Percentiles rank a stretch among this genome's conserved stretches.
These are phyloP conservation scores for Talaromyces atroroseus DNA, from an alignment of 2,329 filamentous ascomycete species.

Conservation along the genomic window DNA sequence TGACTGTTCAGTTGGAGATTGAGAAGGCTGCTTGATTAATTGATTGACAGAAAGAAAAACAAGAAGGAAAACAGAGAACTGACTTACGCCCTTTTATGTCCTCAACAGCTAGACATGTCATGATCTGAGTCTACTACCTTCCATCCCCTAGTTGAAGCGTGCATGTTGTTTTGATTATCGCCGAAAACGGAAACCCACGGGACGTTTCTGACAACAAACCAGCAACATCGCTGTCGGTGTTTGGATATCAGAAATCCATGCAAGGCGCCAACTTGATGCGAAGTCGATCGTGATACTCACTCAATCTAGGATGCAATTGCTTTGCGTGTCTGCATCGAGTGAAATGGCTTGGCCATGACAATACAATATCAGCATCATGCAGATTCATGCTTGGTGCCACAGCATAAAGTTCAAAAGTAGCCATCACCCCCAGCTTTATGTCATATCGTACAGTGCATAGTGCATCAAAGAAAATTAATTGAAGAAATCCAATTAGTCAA, in stretches of 20 bases:
- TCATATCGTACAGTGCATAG: neutral
- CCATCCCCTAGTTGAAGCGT: neutral
- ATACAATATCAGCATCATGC: neutral
- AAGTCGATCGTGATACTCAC: neutral
- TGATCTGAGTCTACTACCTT: too few relatives aligned
- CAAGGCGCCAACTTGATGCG: neutral
- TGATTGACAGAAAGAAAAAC: neutral
- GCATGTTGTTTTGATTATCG: neutral
- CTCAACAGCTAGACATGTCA: neutral
- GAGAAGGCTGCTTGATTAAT: neutral
- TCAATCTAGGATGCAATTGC: neutral
- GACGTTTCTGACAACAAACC: neutral
- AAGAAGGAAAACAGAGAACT: neutral
- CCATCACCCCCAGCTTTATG: neutral
- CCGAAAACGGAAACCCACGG: neutral
- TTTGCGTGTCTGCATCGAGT: too few relatives aligned
- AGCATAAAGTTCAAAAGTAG: neutral
- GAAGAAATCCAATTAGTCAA: neutral
- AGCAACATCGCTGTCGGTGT: too few relatives aligned
- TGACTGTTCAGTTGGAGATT: slow-evolving; percentile 1
- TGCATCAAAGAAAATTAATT: neutral
- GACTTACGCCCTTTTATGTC: slow-evolving; percentile 12
- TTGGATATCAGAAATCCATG: neutral
- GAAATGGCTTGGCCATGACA: neutral
- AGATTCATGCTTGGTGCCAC: neutral